Conservation (phyloP, 2,329 filamentous ascomycete species). For the Aureobasidium melanogenum region DNA sequence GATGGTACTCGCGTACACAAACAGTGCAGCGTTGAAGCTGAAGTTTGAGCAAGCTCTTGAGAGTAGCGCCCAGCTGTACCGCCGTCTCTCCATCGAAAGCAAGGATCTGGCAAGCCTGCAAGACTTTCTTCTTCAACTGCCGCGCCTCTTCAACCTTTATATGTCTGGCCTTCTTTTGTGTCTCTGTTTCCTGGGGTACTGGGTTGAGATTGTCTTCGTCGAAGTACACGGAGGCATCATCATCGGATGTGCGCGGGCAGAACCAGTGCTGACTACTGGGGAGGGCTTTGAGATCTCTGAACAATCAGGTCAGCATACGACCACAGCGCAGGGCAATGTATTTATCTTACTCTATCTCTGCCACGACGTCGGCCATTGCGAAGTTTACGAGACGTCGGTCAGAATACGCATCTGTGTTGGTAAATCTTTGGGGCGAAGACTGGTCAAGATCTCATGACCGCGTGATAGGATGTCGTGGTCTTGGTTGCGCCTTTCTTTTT, state of each 20-base stretch:
- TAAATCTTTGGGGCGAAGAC: background rate
- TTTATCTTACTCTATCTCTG: constrained; percentile 3
- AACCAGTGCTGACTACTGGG: constrained; percentile 38
- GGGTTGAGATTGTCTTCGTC: constrained; percentile 34
- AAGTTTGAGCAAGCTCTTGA: constrained; percentile 30
- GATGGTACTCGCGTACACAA: constrained; percentile 42
- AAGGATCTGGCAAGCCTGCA: constrained; percentile 37
- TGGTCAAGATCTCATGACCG: background rate
- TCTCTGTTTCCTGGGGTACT: constrained; percentile 17
- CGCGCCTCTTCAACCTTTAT: constrained; percentile 31
- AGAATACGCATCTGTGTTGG: background rate
- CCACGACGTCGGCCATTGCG: constrained; percentile 6
- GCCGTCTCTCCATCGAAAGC: constrained; percentile 41
- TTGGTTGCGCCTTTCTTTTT: background rate
- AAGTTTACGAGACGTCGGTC: background rate
- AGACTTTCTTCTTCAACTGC: constrained; percentile 30
- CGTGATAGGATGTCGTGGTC: background rate
- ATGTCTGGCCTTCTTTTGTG: constrained; percentile 19
- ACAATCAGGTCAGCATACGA: background rate
- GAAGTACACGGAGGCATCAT: constrained; percentile 30
- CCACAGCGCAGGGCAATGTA: background rate
- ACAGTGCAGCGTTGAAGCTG: constrained; percentile 41
- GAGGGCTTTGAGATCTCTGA: constrained; percentile 20
- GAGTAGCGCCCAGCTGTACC: constrained; percentile 31
- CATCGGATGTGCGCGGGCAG: constrained; percentile 35